Evolutionary conservation across 139 green algal genomes (phyloP), one percentile per base, ranked within the genome.

Genomic region (Coelastrella sp.): DNA sequence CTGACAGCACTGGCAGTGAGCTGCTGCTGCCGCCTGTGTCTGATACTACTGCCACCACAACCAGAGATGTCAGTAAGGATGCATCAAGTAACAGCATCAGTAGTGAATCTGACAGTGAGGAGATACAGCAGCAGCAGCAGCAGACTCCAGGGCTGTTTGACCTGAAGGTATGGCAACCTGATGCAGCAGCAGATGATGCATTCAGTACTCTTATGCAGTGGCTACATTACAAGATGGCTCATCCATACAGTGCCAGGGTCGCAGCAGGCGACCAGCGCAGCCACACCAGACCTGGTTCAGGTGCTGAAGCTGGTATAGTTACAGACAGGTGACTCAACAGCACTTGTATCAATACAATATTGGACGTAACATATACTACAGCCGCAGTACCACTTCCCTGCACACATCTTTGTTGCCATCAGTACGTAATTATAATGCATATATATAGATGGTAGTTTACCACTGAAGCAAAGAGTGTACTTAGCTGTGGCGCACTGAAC

Each of bases 171-270:
- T 59, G 45, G 64, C 25, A 53, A 4, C 32, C 75, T 2, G 11
- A 43, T 2, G 37, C 5, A 3, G 30, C n/a, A 0, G 67, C 80
- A 15, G 90, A 95, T 30, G 92, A 95, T 45, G 92, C 91, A 0
- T 93, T 95, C 66, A 15, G 25, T 9, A 94, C 92, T 2, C 80
- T 94, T 35, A 88, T 95, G 84, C 89, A 92, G 72, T 69, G 62
- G 62, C 62, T 69, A 30, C 62, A 69, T 40, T 69, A 69, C 5
- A 69, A 69, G 62, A 38, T 69, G 30, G 5, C 17, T 8, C 62
- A 40, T 40, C 62, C 62, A 21, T 69, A 69, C 23, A 21, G 30
- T 64, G 19, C 53, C 17, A 64, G 2, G 2, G 53, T 21, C 17
- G 19, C 53, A 27, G 19, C 1, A 9, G 21, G 53, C 17, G 21